phyloP scores from a whole-genome alignment of 2,329 filamentous ascomycete genomes.

The Ascochyta viciae-villosae region DNA sequence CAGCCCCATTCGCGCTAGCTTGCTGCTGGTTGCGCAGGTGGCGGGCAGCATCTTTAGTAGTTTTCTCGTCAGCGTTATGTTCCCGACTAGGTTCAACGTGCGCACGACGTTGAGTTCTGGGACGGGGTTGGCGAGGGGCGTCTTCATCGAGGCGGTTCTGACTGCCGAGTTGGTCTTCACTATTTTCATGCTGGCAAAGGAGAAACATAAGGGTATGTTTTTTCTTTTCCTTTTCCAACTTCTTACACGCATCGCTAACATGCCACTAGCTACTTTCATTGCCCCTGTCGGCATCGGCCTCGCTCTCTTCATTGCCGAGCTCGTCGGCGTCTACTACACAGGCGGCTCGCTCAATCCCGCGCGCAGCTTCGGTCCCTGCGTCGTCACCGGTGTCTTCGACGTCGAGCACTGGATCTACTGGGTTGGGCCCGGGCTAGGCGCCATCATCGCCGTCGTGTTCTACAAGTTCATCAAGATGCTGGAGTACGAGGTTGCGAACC shows the following conservation, averaged over 20 bases:
- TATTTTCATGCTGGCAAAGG: conserved; percentile 68
- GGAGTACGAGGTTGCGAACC: conserved; percentile 48
- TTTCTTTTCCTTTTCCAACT: background rate
- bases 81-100: conserved; percentile 56
- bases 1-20: conserved; percentile 49
- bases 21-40: conserved; percentile 56
- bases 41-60: conserved; percentile 54
- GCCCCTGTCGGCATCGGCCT: conserved; percentile 76
- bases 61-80: conserved; percentile 54
- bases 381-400: conserved; percentile 51
- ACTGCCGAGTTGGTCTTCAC: conserved; percentile 49
- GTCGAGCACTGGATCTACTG: conserved; percentile 60
- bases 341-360: conserved; percentile 57
- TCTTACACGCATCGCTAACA: background rate
- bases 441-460: conserved; percentile 57
- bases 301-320: conserved; percentile 68
- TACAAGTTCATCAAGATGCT: conserved; percentile 57
- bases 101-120: conserved; percentile 52
- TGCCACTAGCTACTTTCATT: conserved; percentile 64
- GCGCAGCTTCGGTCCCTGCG: conserved; percentile 56
- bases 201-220: conserved; percentile 66
- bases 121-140: conserved; percentile 53
- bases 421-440: conserved; percentile 54
- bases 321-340: conserved; percentile 59
- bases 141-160: conserved; percentile 53